These are phyloP conservation scores for Neurospora tetrasperma DNA, from an alignment of 495 filamentous ascomycete species.

Conservation along the genomic window DNA sequence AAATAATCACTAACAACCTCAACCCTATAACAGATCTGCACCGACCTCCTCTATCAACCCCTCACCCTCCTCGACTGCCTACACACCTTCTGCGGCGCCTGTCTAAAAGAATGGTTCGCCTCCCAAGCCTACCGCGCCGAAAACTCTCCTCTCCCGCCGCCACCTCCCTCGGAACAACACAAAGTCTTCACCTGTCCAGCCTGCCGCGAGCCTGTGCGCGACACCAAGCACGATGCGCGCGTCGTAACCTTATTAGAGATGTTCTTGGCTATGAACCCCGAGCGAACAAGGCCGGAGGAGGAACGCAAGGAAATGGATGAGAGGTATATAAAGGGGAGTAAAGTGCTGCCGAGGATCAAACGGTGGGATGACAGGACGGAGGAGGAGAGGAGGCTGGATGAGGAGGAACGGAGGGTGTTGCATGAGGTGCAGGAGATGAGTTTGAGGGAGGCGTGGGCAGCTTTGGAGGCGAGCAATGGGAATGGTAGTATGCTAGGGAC, in stretches of 20 bases:
- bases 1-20: neutral
- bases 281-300: conserved; percentile 47
- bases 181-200: conserved; percentile 75
- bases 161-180: conserved; percentile 31
- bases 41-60: conserved; percentile 89
- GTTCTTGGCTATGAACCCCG: conserved; percentile 65
- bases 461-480: conserved; percentile 48
- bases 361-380: conserved; percentile 28
- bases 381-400: conserved; percentile 42
- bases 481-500: conserved; percentile 52
- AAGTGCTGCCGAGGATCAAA: conserved; percentile 50
- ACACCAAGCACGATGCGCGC: conserved; percentile 73
- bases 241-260: conserved; percentile 77
- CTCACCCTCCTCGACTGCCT: conserved; percentile 94
- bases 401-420: conserved; percentile 59
- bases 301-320: conserved; percentile 63
- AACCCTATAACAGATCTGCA: conserved; percentile 65
- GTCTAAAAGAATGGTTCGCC: conserved; percentile 89
- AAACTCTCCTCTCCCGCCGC: conserved; percentile 30
- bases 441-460: conserved; percentile 46
- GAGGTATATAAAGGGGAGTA: conserved; percentile 68
- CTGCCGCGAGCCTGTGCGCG: conserved; percentile 76
- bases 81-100: conserved; percentile 93
- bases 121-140: conserved; percentile 42
- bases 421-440: conserved; percentile 62